Evolutionary conservation across 1,284 basidiomycete species (phyloP), one percentile per base, ranked within the genome.

Genomic region (Malassezia sp.): DNA sequence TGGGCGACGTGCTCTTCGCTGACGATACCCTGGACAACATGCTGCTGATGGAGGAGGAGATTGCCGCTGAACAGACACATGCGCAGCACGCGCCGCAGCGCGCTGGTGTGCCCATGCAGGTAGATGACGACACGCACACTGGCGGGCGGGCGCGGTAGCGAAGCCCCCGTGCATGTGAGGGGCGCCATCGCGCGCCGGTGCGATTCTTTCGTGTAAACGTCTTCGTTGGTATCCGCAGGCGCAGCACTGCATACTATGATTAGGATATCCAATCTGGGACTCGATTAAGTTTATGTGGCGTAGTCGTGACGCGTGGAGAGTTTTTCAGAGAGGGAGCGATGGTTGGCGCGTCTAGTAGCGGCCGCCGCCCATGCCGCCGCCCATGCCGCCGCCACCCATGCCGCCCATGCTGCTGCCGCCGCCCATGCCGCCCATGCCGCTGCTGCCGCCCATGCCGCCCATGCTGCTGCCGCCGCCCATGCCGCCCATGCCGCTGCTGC

Each of bases 1-100:
- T 30, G 8, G 37, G 37, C 4, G 15, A 20, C 7, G 17, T 9
- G 5, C 38, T 36, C n/a, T 7, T 57, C 5, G 54, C 49, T 1
- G 41, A 42, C 8, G 7, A 48, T 5, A 41, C 38, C 28, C 11
- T 53, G 1, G 54, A 57, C 28, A 30, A 47, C 8, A 34, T 57
- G 44, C 31, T 53, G 3, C 35, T 29, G 22, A 21, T 57, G 3
- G 54, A 57, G 31, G 49, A 54, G 22, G 54, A 57, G 32, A 44
- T 54, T 38, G 29, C 9, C 10, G 38, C 32, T 5, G 40, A 48
- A 32, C 24, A 17, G n/a, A n/a, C n/a, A n/a, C n/a, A n/a, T n/a
- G n/a, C n/a, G n/a, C n/a, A n/a, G n/a, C n/a, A n/a, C n/a, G n/a
- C n/a, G n/a, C n/a, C n/a, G n/a, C n/a, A n/a, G n/a, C n/a, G n/a